These are phyloP conservation scores for Houttuynia cordata DNA, from an alignment of 164 flowering plant species.

Conservation along the genomic window DNA sequence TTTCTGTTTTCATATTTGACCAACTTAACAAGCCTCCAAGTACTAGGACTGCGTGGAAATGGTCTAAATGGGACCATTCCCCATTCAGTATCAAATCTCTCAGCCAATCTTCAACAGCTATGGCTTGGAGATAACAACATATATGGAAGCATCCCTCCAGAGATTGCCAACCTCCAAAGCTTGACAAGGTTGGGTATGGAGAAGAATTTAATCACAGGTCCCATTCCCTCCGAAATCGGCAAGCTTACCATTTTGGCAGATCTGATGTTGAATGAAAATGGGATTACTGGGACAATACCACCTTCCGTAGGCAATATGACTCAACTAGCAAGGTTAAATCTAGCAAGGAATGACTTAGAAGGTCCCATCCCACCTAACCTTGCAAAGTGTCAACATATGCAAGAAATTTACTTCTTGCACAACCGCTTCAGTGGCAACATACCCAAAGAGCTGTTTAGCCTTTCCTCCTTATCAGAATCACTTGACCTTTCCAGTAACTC, in stretches of 20 bases:
- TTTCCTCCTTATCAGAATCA: constrained; percentile 2
- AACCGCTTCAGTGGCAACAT: constrained; percentile 11
- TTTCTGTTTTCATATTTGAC: constrained; percentile 23
- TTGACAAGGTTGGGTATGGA: background rate
- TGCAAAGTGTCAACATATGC: constrained; percentile 7
- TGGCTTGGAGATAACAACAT: background rate
- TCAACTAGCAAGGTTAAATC: background rate
- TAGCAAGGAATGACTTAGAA: constrained; percentile 7
- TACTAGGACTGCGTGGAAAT: constrained; percentile 30
- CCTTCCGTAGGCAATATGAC: constrained; percentile 3
- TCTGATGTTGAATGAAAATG: background rate
- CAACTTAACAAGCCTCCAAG: constrained; percentile 23
- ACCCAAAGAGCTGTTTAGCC: constrained; percentile 5
- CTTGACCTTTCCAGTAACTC: constrained; percentile 9
- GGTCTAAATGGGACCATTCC: constrained; percentile 32
- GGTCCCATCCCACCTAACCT: constrained; percentile 11
- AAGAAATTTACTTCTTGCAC: background rate
- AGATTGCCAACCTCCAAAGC: background rate
- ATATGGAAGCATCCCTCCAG: background rate
- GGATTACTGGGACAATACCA: background rate
- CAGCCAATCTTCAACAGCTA: constrained; percentile 12
- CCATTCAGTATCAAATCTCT: constrained; percentile 35
- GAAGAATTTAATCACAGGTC: background rate
- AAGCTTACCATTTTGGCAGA: background rate
- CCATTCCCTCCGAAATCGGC: background rate